Evolutionary conservation across 2,329 filamentous ascomycete species (phyloP), one percentile per base, ranked within the genome.

Genomic region (Zymoseptoria ardabiliae): DNA sequence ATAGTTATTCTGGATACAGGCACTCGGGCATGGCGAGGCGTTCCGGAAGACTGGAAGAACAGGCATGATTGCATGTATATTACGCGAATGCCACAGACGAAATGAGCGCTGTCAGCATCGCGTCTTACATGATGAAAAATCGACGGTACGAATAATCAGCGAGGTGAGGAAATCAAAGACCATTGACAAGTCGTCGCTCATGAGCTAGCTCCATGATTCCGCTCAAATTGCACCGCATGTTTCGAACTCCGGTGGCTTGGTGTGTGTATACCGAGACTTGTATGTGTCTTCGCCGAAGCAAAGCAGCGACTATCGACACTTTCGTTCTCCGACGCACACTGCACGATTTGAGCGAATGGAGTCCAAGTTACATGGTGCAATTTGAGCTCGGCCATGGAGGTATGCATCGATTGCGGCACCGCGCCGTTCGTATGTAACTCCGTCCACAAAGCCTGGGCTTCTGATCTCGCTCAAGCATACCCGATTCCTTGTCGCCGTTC

Each of bases 11-110:
- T 53, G 53, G 48, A 57, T 56, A 45, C 23, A 45, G 20, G 25
- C 22, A 57, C 50, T 30, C 55, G 25, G 50, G 49, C 58, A 62
- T 56, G 60, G 60, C 60, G 55, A 58, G 60, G 60, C 54, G 54
- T 62, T 58, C 41, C 54, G 28, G 58, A 35, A 19, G 28, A 50
- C 48, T 55, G 55, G 23, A 57, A 51, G 52, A 59, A 50, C 20
- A 23, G 50, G 21, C 45, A 41, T 20, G 25, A 28, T 28, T 35
- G 51, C 28, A 45, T 53, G 56, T 50, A 58, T 58, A 53, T 23
- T 58, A 50, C 55, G 70, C 51, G 22, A 19, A 53, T 53, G 51
- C 20, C 28, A 51, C n/a, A 28, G 25, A 25, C 28, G 22, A 23
- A 17, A 23, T 53, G 51, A 53, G 35, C 35, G 35, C 13, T n/a